Evolutionary conservation across 306 rosid genomes (phyloP), one percentile per base, ranked within the genome.

Genomic region (Mimosa bimucronata): DNA sequence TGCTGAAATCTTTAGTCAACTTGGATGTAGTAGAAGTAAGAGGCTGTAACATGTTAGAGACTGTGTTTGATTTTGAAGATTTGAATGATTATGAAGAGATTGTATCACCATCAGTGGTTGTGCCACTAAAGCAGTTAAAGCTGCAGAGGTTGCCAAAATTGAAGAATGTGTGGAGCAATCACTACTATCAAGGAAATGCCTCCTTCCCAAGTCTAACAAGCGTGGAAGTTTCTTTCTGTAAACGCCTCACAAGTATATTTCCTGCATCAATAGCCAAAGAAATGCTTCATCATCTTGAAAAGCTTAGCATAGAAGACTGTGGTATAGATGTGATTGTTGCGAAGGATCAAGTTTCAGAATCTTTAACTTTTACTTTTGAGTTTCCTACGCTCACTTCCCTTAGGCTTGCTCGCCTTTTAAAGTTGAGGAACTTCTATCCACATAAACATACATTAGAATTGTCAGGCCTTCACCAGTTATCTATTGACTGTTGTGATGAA

Each of bases 281-380:
- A 4, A 2, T 18, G 4, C 14, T 15, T 8, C 7, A 0, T 9
- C 25, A 21, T 18, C 76, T 71, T 46, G 25, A 45, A 40, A 0
- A 25, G 26, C 41, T 44, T 44, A 0, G 0, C 0, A 48, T 46
- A 26, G 0, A 0, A 0, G 1, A 2, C 0, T 7, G 21, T 16
- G 9, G 2, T 71, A 3, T 25, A 21, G 34, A 14, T 0, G 60
- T 23, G 7, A 71, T 71, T 71, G 40, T 71, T 28, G 57, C 60
- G 28, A 28, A 26, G 0, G 75, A 25, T 19, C 15, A 57, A 57
- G 64, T 57, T 57, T 57, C 14, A 21, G 31, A 57, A 23, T 23
- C 30, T 2, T 6, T 0, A 21, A 0, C 30, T 23, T 1, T 25
- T 57, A 4, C 31, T 21, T 57, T 57, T 57, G 15, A 2, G 7